Evolutionary conservation across 345 rosid species (phyloP).

Genomic region (Hibiscus mutabilis): DNA sequence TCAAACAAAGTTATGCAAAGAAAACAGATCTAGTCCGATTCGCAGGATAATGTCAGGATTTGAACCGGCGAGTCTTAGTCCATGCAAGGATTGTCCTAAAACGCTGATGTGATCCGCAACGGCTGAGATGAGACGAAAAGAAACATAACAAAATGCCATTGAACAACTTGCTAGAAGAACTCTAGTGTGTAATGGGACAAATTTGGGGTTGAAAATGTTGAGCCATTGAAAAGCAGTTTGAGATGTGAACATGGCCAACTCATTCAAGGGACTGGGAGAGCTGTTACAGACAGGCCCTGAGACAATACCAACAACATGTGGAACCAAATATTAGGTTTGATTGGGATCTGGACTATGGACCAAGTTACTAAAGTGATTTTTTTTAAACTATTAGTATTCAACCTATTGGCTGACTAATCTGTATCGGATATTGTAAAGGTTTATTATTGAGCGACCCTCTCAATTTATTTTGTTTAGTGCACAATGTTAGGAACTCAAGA

Average conservation of each 20-base stretch:
- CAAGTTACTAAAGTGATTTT: too few relatives aligned
- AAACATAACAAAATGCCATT: background rate
- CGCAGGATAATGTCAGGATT: slow-evolving; percentile 12
- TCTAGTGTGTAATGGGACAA: background rate
- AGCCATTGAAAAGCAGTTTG: background rate
- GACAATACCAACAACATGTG: background rate
- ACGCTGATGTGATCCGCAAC: too few relatives aligned
- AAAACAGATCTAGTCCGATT: background rate
- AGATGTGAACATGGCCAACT: background rate
- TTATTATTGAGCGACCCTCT: too few relatives aligned
- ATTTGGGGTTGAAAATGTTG: background rate
- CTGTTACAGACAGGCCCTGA: background rate
- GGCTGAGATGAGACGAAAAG: too few relatives aligned
- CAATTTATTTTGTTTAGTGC: too few relatives aligned
- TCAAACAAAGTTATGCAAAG: slow-evolving; percentile 2
- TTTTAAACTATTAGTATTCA: too few relatives aligned
- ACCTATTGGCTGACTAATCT: too few relatives aligned
- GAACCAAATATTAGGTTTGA: slow-evolving; percentile 1
- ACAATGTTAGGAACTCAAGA: too few relatives aligned
- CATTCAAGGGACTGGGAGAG: background rate
- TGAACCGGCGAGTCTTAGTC: slow-evolving; percentile 7
- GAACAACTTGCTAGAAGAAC: background rate
- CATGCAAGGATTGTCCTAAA: too few relatives aligned
- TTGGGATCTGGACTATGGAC: too few relatives aligned
- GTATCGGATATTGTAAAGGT: too few relatives aligned